These are phyloP conservation scores for Postia placenta DNA, from an alignment of 768 basidiomycete genomes.

Conservation along the genomic window DNA sequence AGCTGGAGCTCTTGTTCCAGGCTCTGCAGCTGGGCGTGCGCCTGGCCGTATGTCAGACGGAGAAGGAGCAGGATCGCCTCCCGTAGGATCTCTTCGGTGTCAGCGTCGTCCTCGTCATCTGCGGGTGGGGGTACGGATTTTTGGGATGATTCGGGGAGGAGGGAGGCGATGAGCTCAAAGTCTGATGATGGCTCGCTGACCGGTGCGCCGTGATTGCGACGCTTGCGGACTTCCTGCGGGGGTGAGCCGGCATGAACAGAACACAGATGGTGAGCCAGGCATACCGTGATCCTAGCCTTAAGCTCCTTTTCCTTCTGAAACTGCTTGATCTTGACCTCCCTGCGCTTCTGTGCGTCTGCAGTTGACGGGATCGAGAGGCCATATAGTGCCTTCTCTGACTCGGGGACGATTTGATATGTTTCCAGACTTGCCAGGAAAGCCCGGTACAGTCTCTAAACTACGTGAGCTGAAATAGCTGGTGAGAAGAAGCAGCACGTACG, in stretches of 20 bases:
- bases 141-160: slow-evolving; percentile 37
- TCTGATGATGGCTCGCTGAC: slow-evolving; percentile 35
- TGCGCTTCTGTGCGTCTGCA: slow-evolving; percentile 58
- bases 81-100: slow-evolving; percentile 61
- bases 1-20: slow-evolving; percentile 70
- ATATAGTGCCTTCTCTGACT: slow-evolving; percentile 52
- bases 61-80: slow-evolving; percentile 66
- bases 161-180: slow-evolving; percentile 57
- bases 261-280: slow-evolving; percentile 1
- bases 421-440: slow-evolving; percentile 40
- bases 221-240: slow-evolving; percentile 48
- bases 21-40: slow-evolving; percentile 60
- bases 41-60: slow-evolving; percentile 65
- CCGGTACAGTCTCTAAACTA: slow-evolving; percentile 11
- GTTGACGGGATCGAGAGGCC: slow-evolving; percentile 41
- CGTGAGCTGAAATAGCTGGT: too few relatives aligned
- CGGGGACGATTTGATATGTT: slow-evolving; percentile 60
- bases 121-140: neutral
- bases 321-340: slow-evolving; percentile 89
- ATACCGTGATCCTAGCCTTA: slow-evolving; percentile 61
- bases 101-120: slow-evolving; percentile 46
- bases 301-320: slow-evolving; percentile 85
- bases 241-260: neutral
- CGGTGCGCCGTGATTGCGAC: slow-evolving; percentile 35
- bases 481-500: too few relatives aligned